Evolutionary conservation across 225 moss, liverwort and hornwort species (phyloP).

Genomic region (Thuidium tamariscinum): DNA sequence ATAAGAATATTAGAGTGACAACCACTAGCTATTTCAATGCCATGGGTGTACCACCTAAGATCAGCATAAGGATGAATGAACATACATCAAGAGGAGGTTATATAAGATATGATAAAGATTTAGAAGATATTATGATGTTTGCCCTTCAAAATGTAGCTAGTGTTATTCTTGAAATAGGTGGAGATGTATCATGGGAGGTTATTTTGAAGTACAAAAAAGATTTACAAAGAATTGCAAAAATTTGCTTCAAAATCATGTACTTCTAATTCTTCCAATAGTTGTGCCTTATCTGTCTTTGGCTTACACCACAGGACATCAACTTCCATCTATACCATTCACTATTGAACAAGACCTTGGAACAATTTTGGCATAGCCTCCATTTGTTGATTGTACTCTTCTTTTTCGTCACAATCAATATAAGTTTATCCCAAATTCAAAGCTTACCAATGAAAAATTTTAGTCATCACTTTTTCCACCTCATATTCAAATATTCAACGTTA

Average conservation of each 20-base stretch:
- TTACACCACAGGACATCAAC: not conserved
- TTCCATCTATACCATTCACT: not conserved
- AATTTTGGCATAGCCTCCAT: not conserved
- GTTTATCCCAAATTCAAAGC: no score
- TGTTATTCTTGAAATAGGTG: fast-evolving
- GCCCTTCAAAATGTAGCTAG: not conserved
- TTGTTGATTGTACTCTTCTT: no score
- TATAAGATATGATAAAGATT: not conserved
- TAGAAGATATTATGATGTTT: not conserved
- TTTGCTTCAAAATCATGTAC: not conserved
- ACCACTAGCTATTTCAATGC: not conserved
- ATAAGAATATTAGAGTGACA: not conserved
- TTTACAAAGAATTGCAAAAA: not conserved
- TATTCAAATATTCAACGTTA: not conserved
- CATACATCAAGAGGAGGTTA: not conserved
- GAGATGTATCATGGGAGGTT: not conserved
- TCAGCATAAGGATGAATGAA: not conserved
- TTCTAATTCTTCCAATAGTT: not conserved
- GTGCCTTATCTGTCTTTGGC: not conserved
- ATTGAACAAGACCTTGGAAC: not conserved
- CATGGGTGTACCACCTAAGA: not conserved
- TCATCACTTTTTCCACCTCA: not conserved
- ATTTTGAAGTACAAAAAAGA: not conserved
- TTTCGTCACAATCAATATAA: no score
- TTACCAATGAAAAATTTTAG: no score